Evolutionary conservation across 768 basidiomycete genomes (phyloP), one percentile per base, ranked within the genome.

Genomic region (Amanita subjunquillea): DNA sequence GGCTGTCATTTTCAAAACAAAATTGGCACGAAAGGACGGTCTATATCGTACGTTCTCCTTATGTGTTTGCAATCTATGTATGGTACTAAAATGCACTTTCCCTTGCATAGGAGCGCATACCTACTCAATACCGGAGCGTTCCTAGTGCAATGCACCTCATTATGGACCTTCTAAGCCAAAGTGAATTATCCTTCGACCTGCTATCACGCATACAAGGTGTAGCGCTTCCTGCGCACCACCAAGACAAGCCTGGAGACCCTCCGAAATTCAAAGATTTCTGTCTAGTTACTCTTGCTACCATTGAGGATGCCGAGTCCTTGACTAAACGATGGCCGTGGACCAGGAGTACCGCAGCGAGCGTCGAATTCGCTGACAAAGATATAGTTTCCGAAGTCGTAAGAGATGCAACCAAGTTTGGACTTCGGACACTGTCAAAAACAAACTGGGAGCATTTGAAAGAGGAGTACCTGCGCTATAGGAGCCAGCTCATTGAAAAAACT

Each of bases 231-330:
- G 70, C 77, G 0, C 85, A 89, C 58, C 76, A 83, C 61, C 73
- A 77, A 45, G 85, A 87, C 61, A 72, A 71, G 48, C 74, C 77
- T 12, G 77, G 67, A 2, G 72, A 75, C 23, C 57, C 66, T 12
- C 79, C 83, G 2, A 76, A 74, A 50, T 83, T 76, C 64, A 90
- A 85, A 69, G 85, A 85, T 1, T 91, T 90, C 56, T 86, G 87
- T 0, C 75, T 91, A 27, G 68, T 91, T 50, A 79, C 79, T 0
- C 68, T 91, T 41, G 63, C 69, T 2, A 53, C 65, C 4, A 34
- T 61, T 1, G 63, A 67, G 1, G 73, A 79, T 23, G 71, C 67
- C 2, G 64, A 74, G 6, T 54, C 61, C 2, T 55, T 91, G 0
- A 62, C 80, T 0, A 37, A 65, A 0, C 58, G 59, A 22, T 91